These are phyloP conservation scores for Gryganskiella cystojenkinii DNA, from an alignment of 192 early-diverging fungal species.

Conservation along the genomic window DNA sequence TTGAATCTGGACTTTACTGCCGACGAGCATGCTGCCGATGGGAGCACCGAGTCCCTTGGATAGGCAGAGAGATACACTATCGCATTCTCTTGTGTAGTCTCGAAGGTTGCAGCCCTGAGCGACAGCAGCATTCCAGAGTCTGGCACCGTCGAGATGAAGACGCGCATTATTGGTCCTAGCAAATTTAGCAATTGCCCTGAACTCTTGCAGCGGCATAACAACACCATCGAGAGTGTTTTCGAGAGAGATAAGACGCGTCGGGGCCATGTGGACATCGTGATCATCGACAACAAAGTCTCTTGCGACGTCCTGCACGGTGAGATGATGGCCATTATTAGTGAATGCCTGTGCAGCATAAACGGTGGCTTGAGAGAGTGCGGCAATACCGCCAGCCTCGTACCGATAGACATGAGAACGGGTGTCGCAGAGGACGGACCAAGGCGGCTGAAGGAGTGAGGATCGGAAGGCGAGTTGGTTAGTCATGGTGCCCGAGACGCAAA, in stretches of 20 bases:
- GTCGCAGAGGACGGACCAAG: constrained; percentile 84
- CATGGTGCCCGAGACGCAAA: constrained; percentile 85
- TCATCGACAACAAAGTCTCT: constrained; percentile 42
- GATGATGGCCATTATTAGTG: constrained; percentile 57
- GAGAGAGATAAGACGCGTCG: constrained; percentile 82
- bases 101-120: constrained; percentile 73
- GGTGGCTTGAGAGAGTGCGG: constrained; percentile 74
- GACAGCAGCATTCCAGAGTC: constrained; percentile 88
- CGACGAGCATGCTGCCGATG: constrained; percentile 87
- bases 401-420: constrained; percentile 77
- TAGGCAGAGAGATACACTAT: constrained; percentile 92
- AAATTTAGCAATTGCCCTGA: constrained; percentile 70
- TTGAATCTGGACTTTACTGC: constrained; percentile 72
- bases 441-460: constrained; percentile 76
- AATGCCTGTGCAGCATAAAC: constrained; percentile 71
- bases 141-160: constrained; percentile 90
- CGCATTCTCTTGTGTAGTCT: constrained; percentile 77
- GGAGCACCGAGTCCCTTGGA: constrained; percentile 94
- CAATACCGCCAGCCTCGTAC: constrained; percentile 84
- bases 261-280: constrained; percentile 66
- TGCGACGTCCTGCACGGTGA: constrained; percentile 61
- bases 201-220: constrained; percentile 82
- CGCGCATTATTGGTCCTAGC: constrained; percentile 63
- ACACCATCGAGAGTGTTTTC: constrained; percentile 92
- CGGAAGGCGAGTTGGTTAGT: constrained; percentile 86